A percentile compares a stretch with the other conserved stretches of the same genome.
Evolutionary conservation across 331 rosid species (phyloP).

Genomic region (Arachis monticola): DNA sequence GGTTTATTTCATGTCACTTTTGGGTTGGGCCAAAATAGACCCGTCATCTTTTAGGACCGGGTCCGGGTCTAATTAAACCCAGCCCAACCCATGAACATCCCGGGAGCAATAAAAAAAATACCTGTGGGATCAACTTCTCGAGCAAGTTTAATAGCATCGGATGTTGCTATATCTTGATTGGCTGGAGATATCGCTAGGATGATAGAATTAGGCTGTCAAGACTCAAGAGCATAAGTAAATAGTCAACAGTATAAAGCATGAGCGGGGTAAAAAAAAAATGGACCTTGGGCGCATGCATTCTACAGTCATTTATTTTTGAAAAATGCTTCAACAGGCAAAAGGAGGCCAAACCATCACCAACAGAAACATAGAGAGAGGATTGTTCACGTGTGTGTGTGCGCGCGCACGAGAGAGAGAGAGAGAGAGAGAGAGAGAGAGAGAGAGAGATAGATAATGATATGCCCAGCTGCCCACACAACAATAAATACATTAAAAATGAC

Average conservation of each 20-base stretch:
- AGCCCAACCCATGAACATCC: too few species aligned
- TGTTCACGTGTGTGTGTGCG: not conserved
- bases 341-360: not conserved
- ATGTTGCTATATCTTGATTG: conserved; percentile 96
- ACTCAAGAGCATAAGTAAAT: conserved; percentile 38
- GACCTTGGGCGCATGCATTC: not conserved
- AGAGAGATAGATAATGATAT: too few species aligned
- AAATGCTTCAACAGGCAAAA: conserved; percentile 22
- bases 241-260: not conserved
- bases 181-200: conserved; percentile 97
- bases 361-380: conserved; percentile 1
- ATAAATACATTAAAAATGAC: too few species aligned
- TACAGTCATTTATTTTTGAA: not conserved
- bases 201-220: conserved; percentile 85
- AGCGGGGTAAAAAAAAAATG: not conserved
- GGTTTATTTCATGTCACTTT: too few species aligned
- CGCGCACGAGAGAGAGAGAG: too few species aligned
- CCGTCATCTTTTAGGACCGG: too few species aligned
- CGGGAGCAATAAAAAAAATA: conserved; percentile 23
- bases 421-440: too few species aligned
- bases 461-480: too few species aligned
- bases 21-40: too few species aligned
- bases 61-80: too few species aligned
- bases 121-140: conserved; percentile 95
- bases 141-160: conserved; percentile 94